Base-by-base conservation (phyloP, 139 green algal species). In the Chlamydomonas sp. region DNA sequence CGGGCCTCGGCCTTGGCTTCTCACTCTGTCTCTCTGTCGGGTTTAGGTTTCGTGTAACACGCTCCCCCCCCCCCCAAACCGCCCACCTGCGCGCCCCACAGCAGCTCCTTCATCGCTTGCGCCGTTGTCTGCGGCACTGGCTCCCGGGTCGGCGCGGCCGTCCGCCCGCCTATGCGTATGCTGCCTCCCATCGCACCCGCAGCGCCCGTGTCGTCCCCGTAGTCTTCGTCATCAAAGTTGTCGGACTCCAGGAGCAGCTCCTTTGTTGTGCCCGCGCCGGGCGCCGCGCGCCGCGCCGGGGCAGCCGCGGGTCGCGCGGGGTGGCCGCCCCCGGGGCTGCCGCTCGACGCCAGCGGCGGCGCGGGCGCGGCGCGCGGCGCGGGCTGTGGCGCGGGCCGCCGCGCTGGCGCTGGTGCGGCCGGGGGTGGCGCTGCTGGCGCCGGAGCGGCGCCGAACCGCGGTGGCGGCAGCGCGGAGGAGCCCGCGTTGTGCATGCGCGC, bases 31-130 rank as follows among this genome's bases (percentile, higher is more conserved):
- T 10, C 8, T 36, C 54, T 33, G 16, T 10, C 16, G 54, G 10
- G 24, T 33, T 64, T 36, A 26, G 8, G 54, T 10, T 54, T 16
- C 43, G 13, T 54, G 43, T 54, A 54, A 54, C 43, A 54, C 13
- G 13, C 43, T 54, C 43, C 43, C 43, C 43, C 16, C 13, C 43
- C 16, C 43, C 13, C 13, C 43, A 13, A 54, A 26, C 16, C 16
- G 30, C 54, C 34, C 26, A 64, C 66, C 48, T 63, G 48, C 1
- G 28, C 38, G 30, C 79, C 79, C 79, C 79, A 85, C 49, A 85
- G 72, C 50, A 82, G 67, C n/a, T 38, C 1, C 33, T 59, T 29
- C 24, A 84, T 28, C 24, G 49, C 35, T 28, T 63, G 47, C 13
- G 50, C 50, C 2, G 28, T 59, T 35, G 71, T 49, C 3, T 47